Base-by-base conservation (phyloP, 1,284 basidiomycete genomes). In the Athelia psychrophila region DNA sequence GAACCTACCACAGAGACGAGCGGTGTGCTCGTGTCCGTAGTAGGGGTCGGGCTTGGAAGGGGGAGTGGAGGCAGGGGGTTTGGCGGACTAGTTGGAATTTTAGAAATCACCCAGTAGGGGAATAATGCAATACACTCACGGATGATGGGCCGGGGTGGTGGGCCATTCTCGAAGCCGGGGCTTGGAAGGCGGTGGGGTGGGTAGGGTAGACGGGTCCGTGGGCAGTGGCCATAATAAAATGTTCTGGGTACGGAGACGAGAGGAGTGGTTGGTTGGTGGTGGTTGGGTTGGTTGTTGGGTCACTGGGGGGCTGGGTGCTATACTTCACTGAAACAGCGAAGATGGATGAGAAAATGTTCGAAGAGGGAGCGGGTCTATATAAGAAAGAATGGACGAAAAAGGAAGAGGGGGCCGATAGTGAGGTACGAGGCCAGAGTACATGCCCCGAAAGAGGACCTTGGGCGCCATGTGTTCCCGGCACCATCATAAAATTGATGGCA, bases 1-100 rank as follows among this genome's bases (percentile, higher is more conserved):
- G 63, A 93, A 94, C 0, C 86, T 76, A 0, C 80, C 83, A 55
- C 86, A 84, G 8, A 46, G 44, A n/a, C 44, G 44, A n/a, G 44
- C 44, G 19, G 25, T 46, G 6, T 27, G 19, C 23, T 46, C 44
- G 44, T 46, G 44, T 23, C 44, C 44, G 24, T 46, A 46, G 24
- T 24, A 46, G 16, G 44, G 44, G 24, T 46, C 44, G 16, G 44
- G 22, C 10, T 27, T n/a, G 6, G 16, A 19, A 4, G 44, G 9
- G 6, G 44, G 44, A 8, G 44, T 4, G 9, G 44, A 8, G 19
- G 44, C 9, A 10, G 9, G 20, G 20, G 38, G n/a, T 22, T 42
- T 42, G 8, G 38, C 20, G 16, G 38, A 22, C 38, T 42, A 22
- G 38, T n/a, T 22, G n/a, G n/a, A 6, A 42, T 42, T 6, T 22